phyloP scores from a whole-genome alignment of 2,329 filamentous ascomycete genomes.

The Fusarium floridanum region DNA sequence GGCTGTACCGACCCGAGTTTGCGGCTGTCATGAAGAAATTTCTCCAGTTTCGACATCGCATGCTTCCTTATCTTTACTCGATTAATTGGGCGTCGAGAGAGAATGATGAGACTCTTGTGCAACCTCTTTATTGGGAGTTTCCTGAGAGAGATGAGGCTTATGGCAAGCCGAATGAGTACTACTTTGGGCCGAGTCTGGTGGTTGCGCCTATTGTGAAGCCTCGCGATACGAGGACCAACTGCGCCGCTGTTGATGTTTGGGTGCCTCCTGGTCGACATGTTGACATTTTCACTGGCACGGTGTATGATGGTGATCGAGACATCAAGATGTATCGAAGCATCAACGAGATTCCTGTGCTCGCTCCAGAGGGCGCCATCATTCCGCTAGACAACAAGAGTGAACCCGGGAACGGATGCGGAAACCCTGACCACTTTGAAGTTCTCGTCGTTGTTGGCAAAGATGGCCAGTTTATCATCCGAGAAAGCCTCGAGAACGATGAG shows the following conservation, averaged over 20 bases:
- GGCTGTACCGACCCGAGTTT: slow-evolving; percentile 64
- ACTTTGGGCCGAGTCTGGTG: slow-evolving; percentile 69
- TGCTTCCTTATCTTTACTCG: slow-evolving; percentile 72
- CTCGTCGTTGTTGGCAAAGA: slow-evolving; percentile 62
- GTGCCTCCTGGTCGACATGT: slow-evolving; percentile 66
- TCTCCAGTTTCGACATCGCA: slow-evolving; percentile 66
- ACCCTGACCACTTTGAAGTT: slow-evolving; percentile 62
- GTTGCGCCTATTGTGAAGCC: slow-evolving; percentile 69
- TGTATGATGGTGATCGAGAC: slow-evolving; percentile 69
- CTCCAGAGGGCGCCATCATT: slow-evolving; percentile 68
- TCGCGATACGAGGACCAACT: slow-evolving; percentile 59
- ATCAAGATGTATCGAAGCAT: slow-evolving; percentile 65
- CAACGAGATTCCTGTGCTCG: slow-evolving; percentile 64
- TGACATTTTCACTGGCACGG: slow-evolving; percentile 69
- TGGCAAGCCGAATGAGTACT: slow-evolving; percentile 67
- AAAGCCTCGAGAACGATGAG: slow-evolving; percentile 53
- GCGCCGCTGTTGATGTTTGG: slow-evolving; percentile 66
- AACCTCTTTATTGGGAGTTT: slow-evolving; percentile 74
- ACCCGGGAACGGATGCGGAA: slow-evolving; percentile 61
- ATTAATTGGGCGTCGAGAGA: slow-evolving; percentile 63
- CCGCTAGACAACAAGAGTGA: slow-evolving; percentile 62
- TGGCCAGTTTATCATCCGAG: slow-evolving; percentile 62
- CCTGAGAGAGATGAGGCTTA: slow-evolving; percentile 67
- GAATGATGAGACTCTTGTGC: slow-evolving; percentile 65
- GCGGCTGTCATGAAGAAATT: slow-evolving; percentile 61